phyloP scores from a whole-genome alignment of 2,329 filamentous ascomycete genomes.

The Catunica adiposa region DNA sequence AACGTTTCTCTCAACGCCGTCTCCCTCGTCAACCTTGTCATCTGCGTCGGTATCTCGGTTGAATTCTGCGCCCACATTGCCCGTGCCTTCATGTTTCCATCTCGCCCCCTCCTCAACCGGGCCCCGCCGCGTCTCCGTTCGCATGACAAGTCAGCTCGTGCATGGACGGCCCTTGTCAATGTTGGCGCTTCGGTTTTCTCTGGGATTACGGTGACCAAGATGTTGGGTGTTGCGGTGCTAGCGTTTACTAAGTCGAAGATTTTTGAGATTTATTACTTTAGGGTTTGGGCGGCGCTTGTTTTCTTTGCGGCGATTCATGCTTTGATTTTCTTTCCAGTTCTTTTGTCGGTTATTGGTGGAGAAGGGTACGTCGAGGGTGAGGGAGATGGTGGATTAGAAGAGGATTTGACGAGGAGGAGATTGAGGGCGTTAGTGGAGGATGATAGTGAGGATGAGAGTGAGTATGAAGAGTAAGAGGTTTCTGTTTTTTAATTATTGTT shows the following conservation, averaged over 20 bases:
- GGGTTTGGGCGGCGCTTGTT: slow-evolving; percentile 86
- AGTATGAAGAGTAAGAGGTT: background rate
- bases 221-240: slow-evolving; percentile 78
- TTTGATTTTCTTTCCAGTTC: slow-evolving; percentile 79
- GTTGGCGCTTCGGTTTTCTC: slow-evolving; percentile 90
- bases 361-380: slow-evolving; percentile 78
- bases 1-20: slow-evolving; percentile 87
- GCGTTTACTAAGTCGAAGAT: slow-evolving; percentile 96
- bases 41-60: slow-evolving; percentile 89
- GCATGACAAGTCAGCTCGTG: slow-evolving; percentile 42
- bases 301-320: slow-evolving; percentile 79
- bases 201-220: slow-evolving; percentile 89
- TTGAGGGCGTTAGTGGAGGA: slow-evolving; percentile 2
- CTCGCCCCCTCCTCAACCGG: slow-evolving; percentile 57
- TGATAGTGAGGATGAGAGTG: slow-evolving; percentile 9
- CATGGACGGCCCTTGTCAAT: slow-evolving; percentile 87
- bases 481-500: no score
- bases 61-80: slow-evolving; percentile 98
- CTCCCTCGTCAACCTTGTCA: slow-evolving; percentile 87
- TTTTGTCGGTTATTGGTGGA: slow-evolving; percentile 70
- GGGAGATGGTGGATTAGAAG: slow-evolving; percentile 72
- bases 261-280: slow-evolving; percentile 98
- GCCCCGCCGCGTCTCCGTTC: slow-evolving; percentile 35
- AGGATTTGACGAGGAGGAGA: slow-evolving; percentile 54
- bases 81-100: slow-evolving; percentile 88